Conservation (phyloP, 768 basidiomycete species). For the Pleurotus tuoliensis region DNA sequence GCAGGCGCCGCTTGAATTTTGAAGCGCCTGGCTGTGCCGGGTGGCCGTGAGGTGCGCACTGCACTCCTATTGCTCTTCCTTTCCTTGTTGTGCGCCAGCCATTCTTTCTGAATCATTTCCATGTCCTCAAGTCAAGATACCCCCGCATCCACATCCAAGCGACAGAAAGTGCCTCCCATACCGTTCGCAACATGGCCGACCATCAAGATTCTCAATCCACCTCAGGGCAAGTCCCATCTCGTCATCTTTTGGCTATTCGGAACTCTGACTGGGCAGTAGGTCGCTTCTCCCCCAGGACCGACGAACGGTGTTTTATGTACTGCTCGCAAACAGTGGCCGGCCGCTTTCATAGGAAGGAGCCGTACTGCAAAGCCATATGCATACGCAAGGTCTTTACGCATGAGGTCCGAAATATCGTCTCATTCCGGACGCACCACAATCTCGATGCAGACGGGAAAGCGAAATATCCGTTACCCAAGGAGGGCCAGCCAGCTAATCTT, state of each 20-base stretch:
- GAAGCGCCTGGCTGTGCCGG: conserved; percentile 19
- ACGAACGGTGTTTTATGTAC: conserved; percentile 64
- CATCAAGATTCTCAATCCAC: conserved; percentile 50
- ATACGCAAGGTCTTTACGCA: conserved; percentile 65
- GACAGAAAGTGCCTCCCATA: not conserved
- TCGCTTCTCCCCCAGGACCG: conserved; percentile 52
- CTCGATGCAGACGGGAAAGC: conserved; percentile 42
- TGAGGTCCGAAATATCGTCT: conserved; percentile 51
- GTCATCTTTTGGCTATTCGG: not conserved
- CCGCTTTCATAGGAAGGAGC: conserved; percentile 45
- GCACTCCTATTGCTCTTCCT: not conserved
- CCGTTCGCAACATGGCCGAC: conserved; percentile 36
- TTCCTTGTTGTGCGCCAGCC: not conserved
- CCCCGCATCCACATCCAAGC: not conserved
- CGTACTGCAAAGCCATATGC: conserved; percentile 56
- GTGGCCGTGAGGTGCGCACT: too few species aligned
- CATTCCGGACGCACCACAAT: conserved; percentile 37
- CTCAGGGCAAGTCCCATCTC: conserved; percentile 33
- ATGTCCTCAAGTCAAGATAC: conserved; percentile 6
- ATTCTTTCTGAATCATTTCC: not conserved
- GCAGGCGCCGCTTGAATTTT: conserved; percentile 9
- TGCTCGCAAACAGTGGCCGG: conserved; percentile 56
- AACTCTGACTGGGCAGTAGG: conserved; percentile 28
- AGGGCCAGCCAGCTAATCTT: conserved; percentile 53
- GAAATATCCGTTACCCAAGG: conserved; percentile 59